Evolutionary conservation across 768 basidiomycete genomes (phyloP), one percentile per base, ranked within the genome.

Genomic region (Mycena sanguinolenta): DNA sequence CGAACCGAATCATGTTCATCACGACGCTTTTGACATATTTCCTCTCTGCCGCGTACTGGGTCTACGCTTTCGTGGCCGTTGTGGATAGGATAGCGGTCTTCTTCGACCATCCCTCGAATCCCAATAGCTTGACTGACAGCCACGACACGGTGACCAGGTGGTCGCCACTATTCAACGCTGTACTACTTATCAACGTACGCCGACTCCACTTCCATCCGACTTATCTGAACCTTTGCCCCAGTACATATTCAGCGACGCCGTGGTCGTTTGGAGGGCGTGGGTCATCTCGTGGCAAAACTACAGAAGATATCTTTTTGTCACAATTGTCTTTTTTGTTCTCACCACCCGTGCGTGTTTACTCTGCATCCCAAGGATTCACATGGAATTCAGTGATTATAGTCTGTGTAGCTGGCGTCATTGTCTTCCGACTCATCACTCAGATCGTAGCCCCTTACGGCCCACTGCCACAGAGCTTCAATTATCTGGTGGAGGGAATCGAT

Each of bases 201-300:
- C n/a, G 14, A 6, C 36, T 38, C 14, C 36, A 38, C 36, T 38
- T 38, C 6, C 36, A 14, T 14, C 36, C 36, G 14, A 38, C 36
- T 14, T 38, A 14, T 38, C 36, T 38, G 36, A 38, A 14, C 36
- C 36, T 38, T 38, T 38, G 14, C 36, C 14, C 36, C 38, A 67
- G 62, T 71, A 67, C 23, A 28, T 63, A 7, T 28, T 72, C 53
- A 61, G 62, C 23, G 67, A 68, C 21, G 63, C 39, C 1, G 42
- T 72, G 0, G 71, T 72, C n/a, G 58, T 68, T 19, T 72, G 71
- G 71, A 42, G 71, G n/a, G 71, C 71, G 0, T 68, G 71, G 71
- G 44, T 72, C 12, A 61, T 68, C 23, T 72, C 52, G 27, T 39
- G 30, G 3, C 28, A 58, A 6, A 46, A 42, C 32, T 52, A 64